A percentile compares a stretch with the other conserved stretches of the same genome.
Evolutionary conservation across 2,329 filamentous ascomycete genomes (phyloP).

Genomic region (Phaeoacremonium minimum): DNA sequence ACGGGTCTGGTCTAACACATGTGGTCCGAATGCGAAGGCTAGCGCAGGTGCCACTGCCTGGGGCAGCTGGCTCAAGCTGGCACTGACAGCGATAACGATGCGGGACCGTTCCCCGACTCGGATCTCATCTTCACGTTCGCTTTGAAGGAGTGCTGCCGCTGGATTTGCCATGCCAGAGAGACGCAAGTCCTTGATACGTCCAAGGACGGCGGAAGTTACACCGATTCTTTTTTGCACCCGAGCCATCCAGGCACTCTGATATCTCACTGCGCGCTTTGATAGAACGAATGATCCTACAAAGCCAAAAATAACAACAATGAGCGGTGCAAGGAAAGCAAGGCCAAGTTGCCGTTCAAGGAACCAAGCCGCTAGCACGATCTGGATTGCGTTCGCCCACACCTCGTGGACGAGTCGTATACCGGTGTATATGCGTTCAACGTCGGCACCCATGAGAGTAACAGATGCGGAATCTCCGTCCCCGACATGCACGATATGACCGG

Average conservation of each 20-base stretch:
- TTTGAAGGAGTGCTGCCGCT: slow-evolving; percentile 21
- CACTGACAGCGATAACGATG: slow-evolving; percentile 15
- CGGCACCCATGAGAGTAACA: slow-evolving; percentile 25
- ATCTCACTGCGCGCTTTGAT: slow-evolving; percentile 21
- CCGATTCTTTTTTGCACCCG: slow-evolving; percentile 9
- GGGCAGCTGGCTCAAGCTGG: slow-evolving; percentile 2
- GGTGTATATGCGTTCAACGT: slow-evolving; percentile 20
- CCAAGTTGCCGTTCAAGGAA: slow-evolving; percentile 13
- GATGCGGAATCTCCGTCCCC: slow-evolving; percentile 9
- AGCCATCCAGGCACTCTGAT: slow-evolving; percentile 19
- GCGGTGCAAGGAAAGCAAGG: slow-evolving; percentile 11
- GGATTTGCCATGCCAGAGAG: slow-evolving; percentile 9
- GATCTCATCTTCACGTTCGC: slow-evolving; percentile 22
- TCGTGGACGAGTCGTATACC: slow-evolving; percentile 21
- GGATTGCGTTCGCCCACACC: slow-evolving; percentile 13
- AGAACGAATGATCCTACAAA: slow-evolving; percentile 14
- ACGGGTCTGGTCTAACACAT: slow-evolving; percentile 2
- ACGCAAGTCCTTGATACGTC: slow-evolving; percentile 7
- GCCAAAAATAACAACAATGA: slow-evolving; percentile 7
- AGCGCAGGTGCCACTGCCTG: slow-evolving; percentile 3
- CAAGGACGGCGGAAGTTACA: slow-evolving; percentile 10
- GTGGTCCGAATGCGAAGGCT: slow-evolving; percentile 11
- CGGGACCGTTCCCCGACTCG: slow-evolving; percentile 19
- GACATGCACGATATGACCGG: background rate
- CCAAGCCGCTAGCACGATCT: slow-evolving; percentile 12